Evolutionary conservation across 257 asterid species (phyloP), one percentile per base, ranked within the genome.

Genomic region (Striga asiatica): DNA sequence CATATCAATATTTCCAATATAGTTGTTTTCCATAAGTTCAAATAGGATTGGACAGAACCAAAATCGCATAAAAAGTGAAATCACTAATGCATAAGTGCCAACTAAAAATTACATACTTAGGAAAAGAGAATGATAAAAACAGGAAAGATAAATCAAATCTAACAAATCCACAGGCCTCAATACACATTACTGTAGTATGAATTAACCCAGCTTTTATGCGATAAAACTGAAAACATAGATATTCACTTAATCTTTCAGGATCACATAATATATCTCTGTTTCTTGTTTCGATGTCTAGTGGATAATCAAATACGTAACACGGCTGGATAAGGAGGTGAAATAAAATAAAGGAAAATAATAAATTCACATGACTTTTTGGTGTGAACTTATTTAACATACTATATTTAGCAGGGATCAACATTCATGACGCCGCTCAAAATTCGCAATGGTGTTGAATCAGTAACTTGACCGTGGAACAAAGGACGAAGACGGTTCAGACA

Each of bases 1-100:
- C 5, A 53, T 11, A 29, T 25, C 60, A 64, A 41, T 18, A 29
- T 23, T 23, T 28, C 39, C 27, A 39, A 48, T 21, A 50, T 43
- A 38, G 28, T 19, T 10, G 25, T 53, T 52, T 48, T 48, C 31
- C 18, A 62, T 48, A 55, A 37, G 67, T 49, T 31, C 48, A 23
- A 19, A 62, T 13, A 47, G 13, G 31, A 66, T 58, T 62, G 13
- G 32, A 50, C 7, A 29, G 45, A 24, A n/a, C 3, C 4, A 37
- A 48, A 48, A 3, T 17, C 22, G 13, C 13, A 18, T 11, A 34
- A n/a, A n/a, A 38, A 38, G 18, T n/a, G 50, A 31, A 52, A 11
- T 7, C 5, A 20, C n/a, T n/a, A 38, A 41, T 14, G 50, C n/a
- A n/a, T n/a, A 21, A 38, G 14, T 12, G 45, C 8, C 42, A 53